Percentiles rank a stretch among this genome's conserved stretches.
Evolutionary conservation across 1,284 basidiomycete genomes (phyloP).

Genomic region (Puccinia triticina): DNA sequence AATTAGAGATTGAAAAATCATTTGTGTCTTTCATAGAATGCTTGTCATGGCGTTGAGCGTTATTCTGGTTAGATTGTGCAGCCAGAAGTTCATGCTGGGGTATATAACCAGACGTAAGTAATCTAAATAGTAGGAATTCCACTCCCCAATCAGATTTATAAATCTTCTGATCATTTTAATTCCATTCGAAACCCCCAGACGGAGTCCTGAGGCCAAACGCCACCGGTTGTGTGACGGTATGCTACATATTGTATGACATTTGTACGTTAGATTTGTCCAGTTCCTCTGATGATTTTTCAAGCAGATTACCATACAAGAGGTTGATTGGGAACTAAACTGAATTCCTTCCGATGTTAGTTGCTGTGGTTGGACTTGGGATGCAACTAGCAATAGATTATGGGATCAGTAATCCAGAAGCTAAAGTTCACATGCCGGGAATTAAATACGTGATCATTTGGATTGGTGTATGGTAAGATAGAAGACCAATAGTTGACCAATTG

Average conservation of each 20-base stretch:
- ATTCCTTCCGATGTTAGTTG: conserved; percentile 16
- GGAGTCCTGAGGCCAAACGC: conserved; percentile 45
- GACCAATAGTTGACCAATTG: not conserved
- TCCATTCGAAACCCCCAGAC: not conserved
- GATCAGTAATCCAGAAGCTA: conserved; percentile 47
- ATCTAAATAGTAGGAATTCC: not conserved
- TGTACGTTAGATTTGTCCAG: conserved; percentile 17
- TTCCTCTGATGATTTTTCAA: not conserved
- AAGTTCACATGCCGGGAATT: conserved; percentile 44
- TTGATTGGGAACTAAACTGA: not conserved
- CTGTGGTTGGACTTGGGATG: conserved; percentile 48
- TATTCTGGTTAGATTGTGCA: conserved; percentile 24
- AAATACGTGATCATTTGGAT: conserved; percentile 52
- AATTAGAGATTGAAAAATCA: not conserved
- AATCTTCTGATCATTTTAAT: not conserved
- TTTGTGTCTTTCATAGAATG: conserved; percentile 24
- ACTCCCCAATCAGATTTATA: not conserved
- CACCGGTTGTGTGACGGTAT: conserved; percentile 46
- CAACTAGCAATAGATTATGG: conserved; percentile 50
- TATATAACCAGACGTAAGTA: conserved; percentile 47
- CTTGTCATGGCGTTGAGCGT: conserved; percentile 41
- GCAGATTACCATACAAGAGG: not conserved
- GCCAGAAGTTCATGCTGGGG: conserved; percentile 43
- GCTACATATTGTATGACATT: conserved; percentile 48
- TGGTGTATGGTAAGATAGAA: conserved; percentile 37